A percentile compares a stretch with the other conserved stretches of the same genome.
These are phyloP conservation scores for Ceratobasidium sp. DNA, from an alignment of 1,284 basidiomycete genomes.

Conservation along the genomic window DNA sequence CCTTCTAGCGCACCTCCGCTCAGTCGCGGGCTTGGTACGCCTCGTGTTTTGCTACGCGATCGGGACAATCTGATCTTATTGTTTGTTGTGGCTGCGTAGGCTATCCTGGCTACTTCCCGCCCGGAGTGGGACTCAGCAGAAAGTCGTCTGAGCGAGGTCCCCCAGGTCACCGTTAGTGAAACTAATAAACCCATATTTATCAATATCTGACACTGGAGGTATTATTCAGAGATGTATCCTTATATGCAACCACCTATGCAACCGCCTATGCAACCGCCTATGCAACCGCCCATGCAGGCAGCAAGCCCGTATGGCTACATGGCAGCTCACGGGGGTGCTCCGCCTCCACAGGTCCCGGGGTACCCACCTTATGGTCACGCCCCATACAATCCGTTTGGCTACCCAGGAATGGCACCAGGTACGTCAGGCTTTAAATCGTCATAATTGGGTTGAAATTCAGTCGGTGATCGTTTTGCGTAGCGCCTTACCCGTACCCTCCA, in stretches of 20 bases:
- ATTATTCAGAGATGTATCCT: not conserved
- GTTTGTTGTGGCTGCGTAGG: not conserved
- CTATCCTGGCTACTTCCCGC: slow-evolving; percentile 38
- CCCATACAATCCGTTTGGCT: slow-evolving; percentile 32
- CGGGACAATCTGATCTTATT: slow-evolving; percentile 10
- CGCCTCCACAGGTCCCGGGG: slow-evolving; percentile 15
- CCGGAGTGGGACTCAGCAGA: slow-evolving; percentile 28
- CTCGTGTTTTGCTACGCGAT: not conserved
- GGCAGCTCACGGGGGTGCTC: not conserved
- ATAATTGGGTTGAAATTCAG: too few species aligned
- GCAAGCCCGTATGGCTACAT: slow-evolving; percentile 27
- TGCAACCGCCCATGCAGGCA: not conserved
- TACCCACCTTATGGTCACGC: slow-evolving; percentile 30
- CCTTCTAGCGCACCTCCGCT: slow-evolving; percentile 39
- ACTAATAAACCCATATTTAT: not conserved
- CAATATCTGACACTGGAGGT: not conserved
- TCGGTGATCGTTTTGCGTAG: not conserved
- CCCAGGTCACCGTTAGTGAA: slow-evolving; percentile 23
- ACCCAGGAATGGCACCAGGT: slow-evolving; percentile 17
- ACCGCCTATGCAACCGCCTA: not conserved
- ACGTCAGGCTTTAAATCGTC: too few species aligned
- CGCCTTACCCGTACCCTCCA: slow-evolving; percentile 15
- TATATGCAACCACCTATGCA: slow-evolving; percentile 10
- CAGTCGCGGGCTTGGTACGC: slow-evolving; percentile 26
- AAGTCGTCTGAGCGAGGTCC: slow-evolving; percentile 33